Evolutionary conservation across 2,329 filamentous ascomycete genomes (phyloP), one percentile per base, ranked within the genome.

Genomic region (Fusarium avenaceum): DNA sequence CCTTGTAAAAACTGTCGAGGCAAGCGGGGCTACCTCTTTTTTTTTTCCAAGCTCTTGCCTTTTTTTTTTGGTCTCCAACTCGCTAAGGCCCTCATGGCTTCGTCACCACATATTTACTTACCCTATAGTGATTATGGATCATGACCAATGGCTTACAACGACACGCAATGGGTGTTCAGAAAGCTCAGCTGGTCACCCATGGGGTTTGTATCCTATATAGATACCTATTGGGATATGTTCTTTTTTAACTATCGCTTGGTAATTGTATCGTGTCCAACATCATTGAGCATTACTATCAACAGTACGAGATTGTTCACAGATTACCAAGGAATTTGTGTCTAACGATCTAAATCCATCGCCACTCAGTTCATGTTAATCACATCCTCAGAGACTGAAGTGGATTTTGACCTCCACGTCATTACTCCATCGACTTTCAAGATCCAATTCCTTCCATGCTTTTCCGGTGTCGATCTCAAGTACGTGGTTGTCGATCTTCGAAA

Each of bases 391-490:
- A 24, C 77, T 77, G 47, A 87, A 83, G 57, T 82, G 90, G 7
- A 93, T 77, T 75, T 90, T 89, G 42, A 96, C 81, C 63, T 87
- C 84, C 38, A 94, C 85, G 77, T 96, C 92, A 76, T 97, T 97
- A 68, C 89, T 90, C 90, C 92, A 96, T 9, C 90, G 89, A 38
- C 87, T 85, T 59, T 88, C 81, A 56, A 96, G 82, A 0, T 84
- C 86, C 82, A 94, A 85, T 72, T 92, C 88, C 45, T 86, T 85
- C 94, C 94, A 98, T 1, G 95, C 95, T 30, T 80, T 83, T 69
- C 89, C 86, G 14, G 93, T 78, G 81, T 98, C 92, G 56, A 98
- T 86, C 69, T 93, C 89, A 32, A 98, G 78, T 9, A 98, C 86
- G 60, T 84, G 82, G 0, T 77, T 71, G 59, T 87, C 81, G n/a